Evolutionary conservation across 2,329 filamentous ascomycete species (phyloP).

Genomic region (Decorospora gaudefroyi): DNA sequence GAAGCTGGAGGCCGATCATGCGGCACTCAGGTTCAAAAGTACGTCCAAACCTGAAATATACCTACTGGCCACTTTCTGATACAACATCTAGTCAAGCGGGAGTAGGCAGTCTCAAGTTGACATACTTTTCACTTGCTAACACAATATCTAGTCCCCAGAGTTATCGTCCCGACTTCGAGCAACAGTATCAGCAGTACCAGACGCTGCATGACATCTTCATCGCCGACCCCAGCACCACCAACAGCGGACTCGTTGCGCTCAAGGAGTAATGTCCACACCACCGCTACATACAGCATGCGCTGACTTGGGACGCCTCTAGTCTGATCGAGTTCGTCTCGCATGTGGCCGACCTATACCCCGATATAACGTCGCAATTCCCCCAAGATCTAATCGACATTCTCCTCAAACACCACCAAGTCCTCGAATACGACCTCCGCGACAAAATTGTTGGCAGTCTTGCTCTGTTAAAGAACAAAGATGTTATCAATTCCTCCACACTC

Average conservation of each 20-base stretch:
- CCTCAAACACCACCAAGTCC: constrained; percentile 75
- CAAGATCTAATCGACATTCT: constrained; percentile 81
- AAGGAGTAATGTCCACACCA: constrained; percentile 59
- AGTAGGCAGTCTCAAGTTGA: too few relatives aligned
- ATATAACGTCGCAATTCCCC: constrained; percentile 75
- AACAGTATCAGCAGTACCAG: constrained; percentile 90
- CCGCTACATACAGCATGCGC: neutral
- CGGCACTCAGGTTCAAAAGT: constrained; percentile 92
- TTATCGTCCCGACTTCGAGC: constrained; percentile 83
- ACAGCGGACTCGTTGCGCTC: constrained; percentile 79
- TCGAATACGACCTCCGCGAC: constrained; percentile 78
- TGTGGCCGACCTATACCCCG: constrained; percentile 89
- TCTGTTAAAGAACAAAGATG: constrained; percentile 84
- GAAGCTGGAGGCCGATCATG: constrained; percentile 78
- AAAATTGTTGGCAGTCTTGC: constrained; percentile 82
- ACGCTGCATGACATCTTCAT: constrained; percentile 90
- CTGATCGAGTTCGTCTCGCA: constrained; percentile 93
- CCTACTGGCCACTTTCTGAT: too few relatives aligned
- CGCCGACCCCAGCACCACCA: constrained; percentile 75
- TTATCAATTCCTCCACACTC: constrained; percentile 79
- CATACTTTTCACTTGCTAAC: too few relatives aligned
- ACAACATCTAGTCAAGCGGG: too few relatives aligned
- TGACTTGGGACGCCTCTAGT: constrained; percentile 8
- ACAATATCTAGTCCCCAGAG: too few relatives aligned
- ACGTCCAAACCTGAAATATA: too few relatives aligned